Base-by-base conservation (phyloP, 352 stramenopile species). In the Globisporangium parvum region DNA sequence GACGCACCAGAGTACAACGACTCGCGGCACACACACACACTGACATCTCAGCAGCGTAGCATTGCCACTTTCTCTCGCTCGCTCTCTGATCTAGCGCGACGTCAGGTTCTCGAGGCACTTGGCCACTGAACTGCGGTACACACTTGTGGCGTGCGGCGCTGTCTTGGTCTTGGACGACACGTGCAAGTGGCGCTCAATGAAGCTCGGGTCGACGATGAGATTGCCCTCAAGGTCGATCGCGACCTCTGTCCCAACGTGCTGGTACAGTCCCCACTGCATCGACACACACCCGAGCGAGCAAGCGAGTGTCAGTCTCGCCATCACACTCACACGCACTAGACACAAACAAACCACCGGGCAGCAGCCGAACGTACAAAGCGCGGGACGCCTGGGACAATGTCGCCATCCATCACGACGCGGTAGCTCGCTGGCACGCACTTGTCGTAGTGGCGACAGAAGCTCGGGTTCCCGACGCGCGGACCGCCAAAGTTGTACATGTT, bases 401-500 rank as follows among this genome's bases (percentile, higher is more conserved):
- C 83, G 14, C 81, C 81, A 41, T 93, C 83, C 69, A 90, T 85
- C 23, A 89, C 83, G 46, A 91, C 78, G 48, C 83, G 79, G 51
- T 90, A 94, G 57, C 77, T 91, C n/a, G 71, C 80, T 2, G 83
- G 76, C 2, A 95, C 83, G 33, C 69, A 80, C 24, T 70, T 75
- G 59, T 95, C 71, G 66, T 93, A 95, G 2, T 80, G 67, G 15
- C 80, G 69, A 33, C 80, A 71, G 53, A 96, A 96, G 15, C 69
- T 88, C 26, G 75, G 74, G 54, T 96, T 96, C 8, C 88, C 88
- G 10, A 96, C 83, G 9, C 87, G 80, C 24, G 87, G 87, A 0
- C 78, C 80, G 21, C 87, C 87, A 53, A 96, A 96, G 64, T 91
- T 96, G 65, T 94, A 95, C 86, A 96, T 94, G 60, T 70, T 80